A percentile compares a stretch with the other conserved stretches of the same genome.
Evolutionary conservation across 345 rosid species (phyloP).

Genomic region (Brassica napus): Da-Ae NC_063447.1:51204501-51205000

Average conservation of each 20-base stretch:
- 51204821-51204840: slow-evolving; percentile 4
- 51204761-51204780: neutral
- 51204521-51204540: neutral
- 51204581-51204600: slow-evolving; percentile 9
- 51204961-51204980: slow-evolving; percentile 21
- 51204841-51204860: slow-evolving; percentile 26
- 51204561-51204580: neutral
- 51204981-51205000: neutral
- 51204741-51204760: too few species aligned
- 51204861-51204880: neutral
- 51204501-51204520: neutral
- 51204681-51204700: too few species aligned
- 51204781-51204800: too few species aligned
- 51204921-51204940: slow-evolving; percentile 34
- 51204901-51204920: slow-evolving; percentile 47
- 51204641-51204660: too few species aligned
- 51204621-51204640: neutral
- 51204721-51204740: too few species aligned
- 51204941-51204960: slow-evolving; percentile 43
- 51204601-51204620: neutral
- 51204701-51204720: too few species aligned
- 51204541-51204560: too few species aligned
- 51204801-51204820: neutral
- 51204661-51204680: too few species aligned
- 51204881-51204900: slow-evolving; percentile 42